Evolutionary conservation across 2,329 filamentous ascomycete species (phyloP).

Genomic region (Triangularia verruculosa): DNA sequence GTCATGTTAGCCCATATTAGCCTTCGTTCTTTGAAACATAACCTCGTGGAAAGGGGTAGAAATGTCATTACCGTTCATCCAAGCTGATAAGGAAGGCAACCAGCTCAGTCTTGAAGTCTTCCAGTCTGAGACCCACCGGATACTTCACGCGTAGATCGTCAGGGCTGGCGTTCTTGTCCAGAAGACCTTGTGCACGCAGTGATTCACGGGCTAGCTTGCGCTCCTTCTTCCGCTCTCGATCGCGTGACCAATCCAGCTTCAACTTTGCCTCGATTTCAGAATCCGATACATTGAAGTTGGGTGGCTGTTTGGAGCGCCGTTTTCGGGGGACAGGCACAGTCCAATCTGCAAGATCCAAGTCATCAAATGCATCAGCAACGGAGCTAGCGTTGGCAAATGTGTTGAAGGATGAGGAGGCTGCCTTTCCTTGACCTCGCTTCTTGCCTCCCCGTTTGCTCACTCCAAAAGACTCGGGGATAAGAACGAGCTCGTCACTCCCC

Average conservation of each 20-base stretch:
- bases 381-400: slow-evolving; percentile 40
- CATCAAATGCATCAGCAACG: slow-evolving; percentile 54
- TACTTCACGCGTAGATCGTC: slow-evolving; percentile 69
- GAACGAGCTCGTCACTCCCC: slow-evolving; percentile 54
- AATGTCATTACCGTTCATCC: slow-evolving; percentile 54
- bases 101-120: slow-evolving; percentile 71
- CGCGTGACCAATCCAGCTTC: slow-evolving; percentile 60
- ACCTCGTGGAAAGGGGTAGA: background rate
- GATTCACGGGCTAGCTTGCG: slow-evolving; percentile 69
- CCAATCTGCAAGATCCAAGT: slow-evolving; percentile 84
- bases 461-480: slow-evolving; percentile 48
- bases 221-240: slow-evolving; percentile 67
- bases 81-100: slow-evolving; percentile 64
- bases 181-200: slow-evolving; percentile 61
- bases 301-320: slow-evolving; percentile 35
- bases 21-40: background rate
- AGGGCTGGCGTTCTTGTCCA: slow-evolving; percentile 51
- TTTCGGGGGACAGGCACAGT: slow-evolving; percentile 60
- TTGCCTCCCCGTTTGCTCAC: slow-evolving; percentile 33
- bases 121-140: slow-evolving; percentile 64
- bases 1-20: background rate
- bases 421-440: slow-evolving; percentile 18
- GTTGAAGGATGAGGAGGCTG: slow-evolving; percentile 7
- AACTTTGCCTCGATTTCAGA: slow-evolving; percentile 63
- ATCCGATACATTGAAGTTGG: slow-evolving; percentile 58